Evolutionary conservation across 306 rosid genomes (phyloP), one percentile per base, ranked within the genome.

Genomic region (Corylus americana): DNA sequence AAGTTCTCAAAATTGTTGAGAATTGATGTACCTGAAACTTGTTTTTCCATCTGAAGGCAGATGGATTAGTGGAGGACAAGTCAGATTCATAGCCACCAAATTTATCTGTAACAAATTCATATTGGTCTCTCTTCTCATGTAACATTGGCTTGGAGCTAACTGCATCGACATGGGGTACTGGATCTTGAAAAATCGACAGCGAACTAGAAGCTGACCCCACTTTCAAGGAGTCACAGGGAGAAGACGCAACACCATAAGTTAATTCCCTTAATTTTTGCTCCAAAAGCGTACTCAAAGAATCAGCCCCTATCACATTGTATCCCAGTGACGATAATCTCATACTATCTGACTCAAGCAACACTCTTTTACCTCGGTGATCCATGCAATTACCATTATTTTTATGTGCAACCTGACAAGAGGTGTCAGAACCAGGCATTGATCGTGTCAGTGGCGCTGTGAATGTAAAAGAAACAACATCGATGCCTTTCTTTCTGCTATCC

Each of bases 401-500:
- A 74, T 82, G 84, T 54, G 64, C 73, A 78, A 76, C 74, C 75
- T 82, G 89, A 63, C 83, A 78, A 35, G 92, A 83, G 74, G 82
- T 80, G 74, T 88, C 97, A 53, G 87, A 86, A 81, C 87, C 88
- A 39, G 87, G 83, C 71, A 63, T 81, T 79, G 79, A 84, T 79
- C 92, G 86, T 66, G 95, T 70, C 77, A 94, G 88, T 9, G 98
- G 98, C 54, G 98, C 88, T 27, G 98, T 92, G 84, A 94, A 94
- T 78, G 98, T 94, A 86, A 94, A 94, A 74, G 98, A 94, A 83
- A 94, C 93, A 70, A 94, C 93, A 83, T 94, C 98, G 79, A 86
- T 86, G 74, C 92, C 97, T 70, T 92, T 90, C 83, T 76, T 94
- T 84, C 77, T 88, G 66, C 79, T 81, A 45, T 92, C 92, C 71